A percentile compares a stretch with the other conserved stretches of the same genome.
Conservation (phyloP, 108 stramenopile species). For the Skeletonema tropicum region DNA sequence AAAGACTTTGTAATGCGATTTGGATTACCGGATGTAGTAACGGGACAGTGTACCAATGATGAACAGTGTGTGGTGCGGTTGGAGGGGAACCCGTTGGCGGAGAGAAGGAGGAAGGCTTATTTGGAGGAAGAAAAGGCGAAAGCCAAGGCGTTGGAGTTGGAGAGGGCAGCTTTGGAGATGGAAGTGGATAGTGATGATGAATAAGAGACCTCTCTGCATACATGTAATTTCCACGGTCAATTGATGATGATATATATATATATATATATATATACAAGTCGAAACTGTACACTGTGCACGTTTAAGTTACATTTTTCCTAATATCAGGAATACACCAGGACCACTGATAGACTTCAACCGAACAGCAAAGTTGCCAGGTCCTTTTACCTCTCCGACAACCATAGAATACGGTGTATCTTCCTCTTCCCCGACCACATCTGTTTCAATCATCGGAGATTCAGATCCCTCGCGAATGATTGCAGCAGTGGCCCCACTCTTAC, state of each 20-base stretch:
- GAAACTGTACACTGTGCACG: background rate
- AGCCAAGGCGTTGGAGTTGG: conserved; percentile 25
- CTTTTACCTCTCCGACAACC: conserved; percentile 25
- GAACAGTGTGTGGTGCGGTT: conserved; percentile 16
- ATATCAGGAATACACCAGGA: conserved; percentile 16
- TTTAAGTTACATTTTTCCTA: conserved; percentile 12
- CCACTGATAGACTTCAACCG: conserved; percentile 13
- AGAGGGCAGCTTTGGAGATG: background rate
- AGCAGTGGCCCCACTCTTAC: conserved; percentile 22
- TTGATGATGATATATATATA: background rate
- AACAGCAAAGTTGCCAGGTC: conserved; percentile 26
- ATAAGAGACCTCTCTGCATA: background rate
- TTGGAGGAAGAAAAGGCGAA: conserved; percentile 25
- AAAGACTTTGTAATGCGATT: conserved; percentile 41
- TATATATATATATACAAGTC: background rate
- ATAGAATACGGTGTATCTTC: conserved; percentile 34
- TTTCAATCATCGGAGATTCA: conserved; percentile 5
- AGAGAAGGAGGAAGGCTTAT: conserved; percentile 13
- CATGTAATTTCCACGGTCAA: background rate
- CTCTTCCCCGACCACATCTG: conserved; percentile 19
- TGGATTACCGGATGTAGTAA: conserved; percentile 35
- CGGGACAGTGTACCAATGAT: conserved; percentile 40
- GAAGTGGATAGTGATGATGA: conserved; percentile 9
- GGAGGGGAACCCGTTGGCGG: conserved; percentile 35
- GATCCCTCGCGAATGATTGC: conserved; percentile 16